These are phyloP conservation scores for Beauveria pseudobassiana DNA, from an alignment of 2,329 filamentous ascomycete genomes.

Conservation along the genomic window DNA sequence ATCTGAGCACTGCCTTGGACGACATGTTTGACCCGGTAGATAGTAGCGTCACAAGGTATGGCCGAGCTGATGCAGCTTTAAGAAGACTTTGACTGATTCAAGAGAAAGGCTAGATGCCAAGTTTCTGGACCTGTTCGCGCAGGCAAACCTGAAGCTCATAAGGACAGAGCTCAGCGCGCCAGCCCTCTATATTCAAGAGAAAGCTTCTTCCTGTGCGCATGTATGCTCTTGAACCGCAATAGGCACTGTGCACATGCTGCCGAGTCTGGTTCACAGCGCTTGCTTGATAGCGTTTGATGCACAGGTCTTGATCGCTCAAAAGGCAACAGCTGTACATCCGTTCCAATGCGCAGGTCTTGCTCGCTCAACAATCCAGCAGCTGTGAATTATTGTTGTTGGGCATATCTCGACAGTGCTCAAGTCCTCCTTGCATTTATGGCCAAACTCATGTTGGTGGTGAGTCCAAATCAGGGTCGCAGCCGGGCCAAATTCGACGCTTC, in stretches of 20 bases:
- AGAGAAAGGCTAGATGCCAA: slow-evolving; percentile 58
- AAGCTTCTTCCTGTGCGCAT: slow-evolving; percentile 64
- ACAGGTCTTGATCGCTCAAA: no score
- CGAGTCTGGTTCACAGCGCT: neutral
- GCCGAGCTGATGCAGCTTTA: neutral
- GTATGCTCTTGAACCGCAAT: slow-evolving; percentile 57
- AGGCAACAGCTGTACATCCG: neutral
- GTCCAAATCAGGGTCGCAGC: neutral
- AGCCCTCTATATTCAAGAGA: slow-evolving; percentile 46
- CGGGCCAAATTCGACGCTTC: neutral
- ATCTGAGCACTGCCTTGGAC: slow-evolving; percentile 47
- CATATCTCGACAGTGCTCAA: neutral
- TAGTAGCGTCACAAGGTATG: slow-evolving; percentile 64
- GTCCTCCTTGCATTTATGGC: neutral
- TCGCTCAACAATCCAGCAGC: neutral
- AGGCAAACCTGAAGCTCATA: slow-evolving; percentile 60
- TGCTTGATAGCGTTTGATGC: no score
- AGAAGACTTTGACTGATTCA: neutral
- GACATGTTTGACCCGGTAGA: slow-evolving; percentile 73
- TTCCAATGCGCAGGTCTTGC: neutral
- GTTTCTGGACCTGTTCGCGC: slow-evolving; percentile 60
- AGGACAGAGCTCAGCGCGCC: slow-evolving; percentile 65
- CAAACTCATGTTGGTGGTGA: no score
- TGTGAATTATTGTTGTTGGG: neutral
- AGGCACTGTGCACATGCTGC: neutral